phyloP scores from a whole-genome alignment of 1,284 basidiomycete species.

The Ganoderma sp. region DNA sequence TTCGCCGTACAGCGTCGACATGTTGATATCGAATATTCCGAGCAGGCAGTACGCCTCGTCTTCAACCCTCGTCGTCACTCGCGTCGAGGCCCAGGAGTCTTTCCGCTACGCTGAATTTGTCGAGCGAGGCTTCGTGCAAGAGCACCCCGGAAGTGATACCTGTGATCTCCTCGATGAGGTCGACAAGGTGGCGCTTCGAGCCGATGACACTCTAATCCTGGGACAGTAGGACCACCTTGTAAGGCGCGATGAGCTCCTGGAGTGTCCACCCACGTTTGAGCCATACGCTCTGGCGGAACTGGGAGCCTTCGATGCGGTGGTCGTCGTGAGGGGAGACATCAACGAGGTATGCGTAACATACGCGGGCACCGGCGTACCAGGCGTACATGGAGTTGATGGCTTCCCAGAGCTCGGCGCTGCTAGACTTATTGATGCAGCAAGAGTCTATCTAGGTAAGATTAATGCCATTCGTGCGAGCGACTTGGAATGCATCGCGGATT shows the following conservation, averaged over 20 bases:
- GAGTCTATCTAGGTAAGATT: slow-evolving; percentile 17
- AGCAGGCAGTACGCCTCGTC: slow-evolving; percentile 12
- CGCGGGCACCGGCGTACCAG: slow-evolving; percentile 1
- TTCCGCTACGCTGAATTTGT: neutral
- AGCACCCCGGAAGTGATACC: neutral
- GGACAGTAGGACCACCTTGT: neutral
- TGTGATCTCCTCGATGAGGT: neutral
- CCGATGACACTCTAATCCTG: neutral
- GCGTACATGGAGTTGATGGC: slow-evolving; percentile 18
- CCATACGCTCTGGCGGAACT: no score
- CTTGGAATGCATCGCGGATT: slow-evolving; percentile 3
- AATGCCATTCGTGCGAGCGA: slow-evolving; percentile 9
- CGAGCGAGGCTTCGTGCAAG: neutral
- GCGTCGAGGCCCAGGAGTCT: neutral
- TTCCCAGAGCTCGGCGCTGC: slow-evolving; percentile 22
- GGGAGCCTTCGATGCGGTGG: no score
- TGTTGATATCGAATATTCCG: slow-evolving; percentile 7
- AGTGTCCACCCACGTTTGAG: neutral
- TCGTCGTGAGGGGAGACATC: neutral
- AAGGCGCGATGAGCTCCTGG: slow-evolving; percentile 6
- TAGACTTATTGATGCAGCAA: slow-evolving; percentile 22
- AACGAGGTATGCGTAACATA: slow-evolving; percentile 1
- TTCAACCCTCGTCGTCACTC: slow-evolving; percentile 3
- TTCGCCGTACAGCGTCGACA: slow-evolving; percentile 15
- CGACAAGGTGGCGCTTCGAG: neutral